These are phyloP conservation scores for Ceratocystis ficicola DNA, from an alignment of 2,329 filamentous ascomycete species.

Conservation along the genomic window DNA sequence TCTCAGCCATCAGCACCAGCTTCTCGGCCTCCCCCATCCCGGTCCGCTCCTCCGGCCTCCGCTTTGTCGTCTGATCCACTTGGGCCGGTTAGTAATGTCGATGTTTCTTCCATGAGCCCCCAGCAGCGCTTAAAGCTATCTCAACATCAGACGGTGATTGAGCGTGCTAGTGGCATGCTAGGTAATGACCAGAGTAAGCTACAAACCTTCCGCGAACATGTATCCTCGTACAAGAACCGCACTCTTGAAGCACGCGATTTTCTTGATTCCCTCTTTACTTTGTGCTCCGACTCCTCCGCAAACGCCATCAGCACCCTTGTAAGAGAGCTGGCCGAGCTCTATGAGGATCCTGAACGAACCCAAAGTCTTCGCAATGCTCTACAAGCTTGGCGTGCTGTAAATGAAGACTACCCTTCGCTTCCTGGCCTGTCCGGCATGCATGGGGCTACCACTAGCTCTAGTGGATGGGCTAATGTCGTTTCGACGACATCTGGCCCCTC, in stretches of 20 bases:
- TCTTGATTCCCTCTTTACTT: conserved; percentile 73
- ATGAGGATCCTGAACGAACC: conserved; percentile 67
- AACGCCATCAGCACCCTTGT: conserved; percentile 77
- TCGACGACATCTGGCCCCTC: conserved; percentile 41
- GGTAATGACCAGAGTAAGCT: conserved; percentile 66
- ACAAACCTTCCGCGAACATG: conserved; percentile 60
- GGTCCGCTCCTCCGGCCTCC: conserved; percentile 18
- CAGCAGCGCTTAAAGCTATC: conserved; percentile 71
- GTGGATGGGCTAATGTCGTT: conserved; percentile 49
- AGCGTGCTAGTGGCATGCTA: conserved; percentile 70
- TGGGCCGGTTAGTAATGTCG: conserved; percentile 16
- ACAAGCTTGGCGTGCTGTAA: conserved; percentile 92
- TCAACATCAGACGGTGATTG: conserved; percentile 72
- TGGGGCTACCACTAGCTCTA: conserved; percentile 44
- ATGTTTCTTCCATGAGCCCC: conserved; percentile 39
- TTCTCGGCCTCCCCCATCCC: conserved; percentile 21
- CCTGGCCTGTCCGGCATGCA: conserved; percentile 61
- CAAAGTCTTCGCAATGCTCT: conserved; percentile 68
- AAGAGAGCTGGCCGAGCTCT: conserved; percentile 84
- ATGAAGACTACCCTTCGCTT: conserved; percentile 85
- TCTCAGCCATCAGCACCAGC: conserved; percentile 40
- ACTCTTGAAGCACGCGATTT: conserved; percentile 61
- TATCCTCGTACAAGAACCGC: conserved; percentile 65
- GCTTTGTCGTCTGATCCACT: conserved; percentile 23
- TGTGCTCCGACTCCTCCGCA: conserved; percentile 68